A percentile compares a stretch with the other conserved stretches of the same genome.
These are phyloP conservation scores for Aspergillus pseudoviridinutans DNA, from an alignment of 2,329 filamentous ascomycete genomes.

Conservation along the genomic window DNA sequence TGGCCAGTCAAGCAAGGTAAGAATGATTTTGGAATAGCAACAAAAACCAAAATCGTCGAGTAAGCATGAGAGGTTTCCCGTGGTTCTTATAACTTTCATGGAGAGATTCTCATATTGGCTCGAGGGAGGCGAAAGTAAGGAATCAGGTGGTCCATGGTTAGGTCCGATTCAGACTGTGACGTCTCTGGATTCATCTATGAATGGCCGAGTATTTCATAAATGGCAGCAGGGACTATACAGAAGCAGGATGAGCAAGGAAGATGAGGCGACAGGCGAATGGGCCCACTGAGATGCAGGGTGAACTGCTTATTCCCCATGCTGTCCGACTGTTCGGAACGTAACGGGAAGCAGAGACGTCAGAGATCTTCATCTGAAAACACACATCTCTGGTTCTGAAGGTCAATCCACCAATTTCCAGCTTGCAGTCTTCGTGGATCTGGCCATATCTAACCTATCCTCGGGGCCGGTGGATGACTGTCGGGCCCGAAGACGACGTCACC, in stretches of 20 bases:
- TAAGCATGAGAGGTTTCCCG: not conserved
- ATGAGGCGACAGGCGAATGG: not conserved
- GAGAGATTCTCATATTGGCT: not conserved
- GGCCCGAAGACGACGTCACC: conserved; percentile 17
- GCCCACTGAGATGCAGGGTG: not conserved
- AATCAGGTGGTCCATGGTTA: not conserved
- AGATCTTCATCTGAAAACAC: not conserved
- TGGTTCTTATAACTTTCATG: not conserved
- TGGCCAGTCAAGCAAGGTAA: not conserved
- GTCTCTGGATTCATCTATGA: not conserved
- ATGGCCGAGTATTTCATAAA: not conserved
- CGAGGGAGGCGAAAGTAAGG: not conserved
- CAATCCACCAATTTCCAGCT: not conserved
- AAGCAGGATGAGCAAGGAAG: not conserved
- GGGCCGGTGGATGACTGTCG: not conserved
- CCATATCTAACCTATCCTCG: not conserved
- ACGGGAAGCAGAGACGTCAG: not conserved
- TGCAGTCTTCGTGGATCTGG: not conserved
- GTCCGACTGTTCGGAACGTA: not conserved
- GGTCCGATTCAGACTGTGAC: not conserved
- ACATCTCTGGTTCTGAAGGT: not conserved
- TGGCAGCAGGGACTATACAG: not conserved
- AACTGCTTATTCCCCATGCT: not conserved
- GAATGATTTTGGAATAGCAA: not conserved
- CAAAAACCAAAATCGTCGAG: not conserved